Evolutionary conservation across 2,329 filamentous ascomycete genomes (phyloP).

Genomic region (Akanthomyces muscarius): DNA sequence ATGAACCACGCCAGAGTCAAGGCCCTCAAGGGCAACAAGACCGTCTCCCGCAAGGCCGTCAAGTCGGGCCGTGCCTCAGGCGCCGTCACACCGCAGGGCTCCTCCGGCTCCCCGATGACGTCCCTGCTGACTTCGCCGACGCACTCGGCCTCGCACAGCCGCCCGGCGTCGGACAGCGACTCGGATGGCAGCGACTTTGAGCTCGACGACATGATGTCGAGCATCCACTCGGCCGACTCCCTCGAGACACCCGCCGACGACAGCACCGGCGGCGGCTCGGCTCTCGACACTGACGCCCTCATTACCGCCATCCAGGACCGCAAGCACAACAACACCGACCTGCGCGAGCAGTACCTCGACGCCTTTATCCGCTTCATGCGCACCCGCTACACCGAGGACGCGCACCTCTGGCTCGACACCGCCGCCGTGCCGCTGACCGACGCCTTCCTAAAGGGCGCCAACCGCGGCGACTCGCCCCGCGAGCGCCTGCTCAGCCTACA

Average conservation of each 20-base stretch:
- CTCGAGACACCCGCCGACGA: slow-evolving; percentile 50
- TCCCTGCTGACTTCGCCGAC: slow-evolving; percentile 56
- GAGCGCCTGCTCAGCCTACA: slow-evolving; percentile 69
- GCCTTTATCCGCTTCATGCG: slow-evolving; percentile 51
- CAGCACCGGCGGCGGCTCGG: slow-evolving; percentile 39
- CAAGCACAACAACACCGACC: slow-evolving; percentile 71
- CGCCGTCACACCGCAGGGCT: slow-evolving; percentile 49
- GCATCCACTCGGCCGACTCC: slow-evolving; percentile 39
- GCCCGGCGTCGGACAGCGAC: slow-evolving; percentile 58
- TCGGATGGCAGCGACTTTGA: slow-evolving; percentile 40
- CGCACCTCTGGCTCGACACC: slow-evolving; percentile 48
- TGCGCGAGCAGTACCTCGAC: slow-evolving; percentile 51
- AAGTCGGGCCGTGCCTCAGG: slow-evolving; percentile 57
- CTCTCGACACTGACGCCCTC: slow-evolving; percentile 58
- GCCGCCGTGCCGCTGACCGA: slow-evolving; percentile 55
- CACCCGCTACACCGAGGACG: slow-evolving; percentile 30
- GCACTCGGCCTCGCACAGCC: slow-evolving; percentile 56
- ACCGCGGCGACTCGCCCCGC: slow-evolving; percentile 61
- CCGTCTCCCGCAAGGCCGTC: slow-evolving; percentile 63
- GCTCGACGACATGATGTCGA: slow-evolving; percentile 43
- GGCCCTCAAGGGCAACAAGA: slow-evolving; percentile 68
- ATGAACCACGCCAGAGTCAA: slow-evolving; percentile 67
- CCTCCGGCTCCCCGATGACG: slow-evolving; percentile 46
- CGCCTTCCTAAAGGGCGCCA: slow-evolving; percentile 67
- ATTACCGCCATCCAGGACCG: slow-evolving; percentile 68